Evolutionary conservation across 116 monocot genomes (phyloP), one percentile per base, ranked within the genome.

Genomic region (Cymodocea nodosa): DNA sequence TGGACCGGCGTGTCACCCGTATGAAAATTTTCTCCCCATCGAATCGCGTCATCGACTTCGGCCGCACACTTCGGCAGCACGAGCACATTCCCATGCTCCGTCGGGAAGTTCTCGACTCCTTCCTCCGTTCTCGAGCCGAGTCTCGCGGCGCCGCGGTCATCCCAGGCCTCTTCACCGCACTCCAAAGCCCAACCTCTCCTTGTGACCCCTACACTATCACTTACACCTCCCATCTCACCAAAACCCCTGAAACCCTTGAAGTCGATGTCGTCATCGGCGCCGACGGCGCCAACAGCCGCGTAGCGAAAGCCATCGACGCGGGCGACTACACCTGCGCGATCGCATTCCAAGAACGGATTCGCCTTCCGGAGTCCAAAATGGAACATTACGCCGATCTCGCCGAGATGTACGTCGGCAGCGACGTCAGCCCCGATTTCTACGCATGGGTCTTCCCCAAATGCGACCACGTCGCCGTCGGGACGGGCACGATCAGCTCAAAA

Each of bases 361-460:
- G 87, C 5, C 75, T 94, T 22, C 90, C 94, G 6, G 56, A 67
- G 15, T 56, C n/a, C 16, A 56, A 78, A 56, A 94, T 94, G 94
- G 74, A 70, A 15, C 52, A 74, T 72, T 94, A 94, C 80, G 52
- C 61, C 7, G 81, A 89, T 73, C 82, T 94, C 59, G 90, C 94
- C 15, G 89, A 89, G 73, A 94, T 89, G 89, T 94, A 89, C 81
- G 77, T 94, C 67, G 90, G 94, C 59, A 58, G 59, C 49, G 94
- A 94, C 79, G 94, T 94, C 1, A 87, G 84, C 14, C 94, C 94
- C 11, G 89, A 94, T 69, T 94, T 94, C 87, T 89, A 89, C 82
- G 94, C 74, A 34, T 93, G 93, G 93, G 93, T 93, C 15, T 94
- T 94, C 80, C 94, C 94, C 49, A 89, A 94, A 44, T 94, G 94